Evolutionary conservation across 75 land plant genomes (phyloP), one percentile per base, ranked within the genome.

Genomic region (Larix kaempferi): DNA sequence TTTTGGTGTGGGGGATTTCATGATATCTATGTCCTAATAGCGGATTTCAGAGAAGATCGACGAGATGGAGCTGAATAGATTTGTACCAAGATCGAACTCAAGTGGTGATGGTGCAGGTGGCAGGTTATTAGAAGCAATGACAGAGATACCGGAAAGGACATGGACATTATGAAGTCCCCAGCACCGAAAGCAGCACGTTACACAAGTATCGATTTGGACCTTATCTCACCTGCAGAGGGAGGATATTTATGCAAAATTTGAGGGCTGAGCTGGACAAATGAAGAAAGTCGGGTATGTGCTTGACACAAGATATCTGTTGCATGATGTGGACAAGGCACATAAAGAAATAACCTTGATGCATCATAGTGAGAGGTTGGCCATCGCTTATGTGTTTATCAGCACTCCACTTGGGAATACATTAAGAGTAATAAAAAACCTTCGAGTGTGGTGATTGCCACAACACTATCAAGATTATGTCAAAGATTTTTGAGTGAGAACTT

Each of bases 121-220:
- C 7, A 67, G 44, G 71, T 39, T 4, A 21, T 1, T 67, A 67
- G 71, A 67, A 67, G 39, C 44, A 67, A 17, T 67, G 39, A 21
- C 22, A 67, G 49, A 16, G 71, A 67, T 44, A 67, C 7, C 2
- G 49, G 41, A 17, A 44, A 15, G 39, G 71, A 67, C 39, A 16
- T 2, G 8, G 71, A 35, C 21, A 39, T 67, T 33, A 67, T 67
- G 71, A 67, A 67, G 7, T 22, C 71, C 22, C 71, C 71, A 67
- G 35, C 49, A n/a, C 49, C 49, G 1, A 67, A 67, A n/a, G 71
- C 71, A 74, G 76, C 21, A 57, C 61, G 3, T 78, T 80, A 56
- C 89, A 91, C 79, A 60, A 77, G 56, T 91, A 89, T 75, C 57
- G 59, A 77, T 85, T 3, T 88, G 91, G 44, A 89, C 89, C 41